These are phyloP conservation scores for Tolypocladium sp. DNA, from an alignment of 2,329 filamentous ascomycete genomes.

Conservation along the genomic window DNA sequence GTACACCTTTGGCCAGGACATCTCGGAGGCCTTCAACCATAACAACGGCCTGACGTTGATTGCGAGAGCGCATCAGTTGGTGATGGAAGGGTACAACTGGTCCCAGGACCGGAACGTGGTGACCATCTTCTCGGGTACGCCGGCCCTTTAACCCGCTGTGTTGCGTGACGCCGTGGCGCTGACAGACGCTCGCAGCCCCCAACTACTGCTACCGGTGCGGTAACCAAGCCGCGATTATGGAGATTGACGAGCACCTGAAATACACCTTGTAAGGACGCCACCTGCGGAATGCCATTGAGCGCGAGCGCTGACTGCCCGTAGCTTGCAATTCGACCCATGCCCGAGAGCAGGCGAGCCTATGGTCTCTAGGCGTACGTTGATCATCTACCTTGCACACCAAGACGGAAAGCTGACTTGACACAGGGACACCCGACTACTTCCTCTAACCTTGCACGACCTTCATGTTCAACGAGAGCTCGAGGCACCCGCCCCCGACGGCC, in stretches of 20 bases:
- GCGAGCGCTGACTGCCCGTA: slow-evolving; percentile 30
- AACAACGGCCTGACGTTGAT: slow-evolving; percentile 97
- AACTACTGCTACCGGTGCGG: slow-evolving; percentile 99
- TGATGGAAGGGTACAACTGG: slow-evolving; percentile 99
- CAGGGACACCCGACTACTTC: slow-evolving; percentile 94
- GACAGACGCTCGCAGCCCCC: slow-evolving; percentile 43
- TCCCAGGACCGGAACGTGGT: slow-evolving; percentile 97
- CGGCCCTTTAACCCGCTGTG: slow-evolving; percentile 12
- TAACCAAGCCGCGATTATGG: slow-evolving; percentile 99
- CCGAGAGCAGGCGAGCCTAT: slow-evolving; percentile 95
- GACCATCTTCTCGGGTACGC: slow-evolving; percentile 88
- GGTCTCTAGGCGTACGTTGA: slow-evolving; percentile 75
- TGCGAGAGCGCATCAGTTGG: slow-evolving; percentile 91
- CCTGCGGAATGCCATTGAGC: not conserved
- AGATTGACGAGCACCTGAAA: slow-evolving; percentile 98
- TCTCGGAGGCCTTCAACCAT: slow-evolving; percentile 97
- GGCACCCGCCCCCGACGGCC: slow-evolving; percentile 2
- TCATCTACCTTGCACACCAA: not conserved
- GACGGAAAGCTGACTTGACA: slow-evolving; percentile 9
- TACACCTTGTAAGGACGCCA: slow-evolving; percentile 82
- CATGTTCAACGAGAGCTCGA: not conserved
- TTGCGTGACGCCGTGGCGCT: slow-evolving; percentile 6
- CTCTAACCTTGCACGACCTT: slow-evolving; percentile 48
- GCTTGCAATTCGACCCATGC: slow-evolving; percentile 98
- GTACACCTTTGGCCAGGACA: slow-evolving; percentile 94